These are phyloP conservation scores for Trichoderma breve DNA, from an alignment of 2,329 filamentous ascomycete genomes.

Conservation along the genomic window DNA sequence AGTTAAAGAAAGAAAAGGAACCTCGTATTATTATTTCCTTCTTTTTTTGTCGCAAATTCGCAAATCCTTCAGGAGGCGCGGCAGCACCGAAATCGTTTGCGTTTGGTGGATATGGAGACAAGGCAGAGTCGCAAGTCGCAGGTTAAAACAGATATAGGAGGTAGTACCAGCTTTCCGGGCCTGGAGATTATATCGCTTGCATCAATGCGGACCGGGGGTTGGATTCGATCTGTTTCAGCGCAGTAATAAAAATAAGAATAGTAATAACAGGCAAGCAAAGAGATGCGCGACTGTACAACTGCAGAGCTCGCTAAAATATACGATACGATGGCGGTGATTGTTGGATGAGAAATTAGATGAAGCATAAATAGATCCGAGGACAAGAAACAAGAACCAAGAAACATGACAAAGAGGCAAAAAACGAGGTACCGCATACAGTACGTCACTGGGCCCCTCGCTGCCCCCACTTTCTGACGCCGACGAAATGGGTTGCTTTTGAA, in stretches of 20 bases:
- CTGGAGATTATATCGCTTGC: background rate
- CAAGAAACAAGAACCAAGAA: background rate
- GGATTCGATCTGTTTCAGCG: background rate
- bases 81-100: background rate
- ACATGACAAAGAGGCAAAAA: background rate
- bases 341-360: background rate
- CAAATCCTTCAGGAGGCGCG: conserved; percentile 1
- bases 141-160: background rate
- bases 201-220: background rate
- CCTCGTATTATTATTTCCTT: background rate
- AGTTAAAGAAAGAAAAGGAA: background rate
- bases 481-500: background rate
- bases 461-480: background rate
- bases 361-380: background rate
- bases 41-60: background rate
- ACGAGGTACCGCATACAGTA: background rate
- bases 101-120: no score
- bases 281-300: background rate
- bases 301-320: background rate
- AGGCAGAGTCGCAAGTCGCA: background rate
- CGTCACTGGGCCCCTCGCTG: background rate
- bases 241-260: background rate
- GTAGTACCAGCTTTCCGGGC: background rate
- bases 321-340: background rate
- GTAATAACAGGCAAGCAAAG: background rate